Conservation (phyloP, 345 rosid genomes). For the Salix exigua region DNA sequence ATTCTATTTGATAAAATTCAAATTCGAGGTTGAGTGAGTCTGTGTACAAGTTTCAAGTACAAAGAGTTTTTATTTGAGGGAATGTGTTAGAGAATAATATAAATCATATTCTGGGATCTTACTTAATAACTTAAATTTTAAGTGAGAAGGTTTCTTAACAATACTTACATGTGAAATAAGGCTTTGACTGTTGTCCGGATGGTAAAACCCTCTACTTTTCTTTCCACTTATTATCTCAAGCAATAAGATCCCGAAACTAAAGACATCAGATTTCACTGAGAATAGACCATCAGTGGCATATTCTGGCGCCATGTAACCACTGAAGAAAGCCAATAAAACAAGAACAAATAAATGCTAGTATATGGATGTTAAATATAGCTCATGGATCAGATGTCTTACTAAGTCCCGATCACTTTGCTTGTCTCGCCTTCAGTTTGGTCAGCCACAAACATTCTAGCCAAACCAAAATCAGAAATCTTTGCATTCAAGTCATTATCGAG, state of each 20-base stretch:
- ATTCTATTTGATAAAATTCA: no score
- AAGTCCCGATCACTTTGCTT: slow-evolving; percentile 16
- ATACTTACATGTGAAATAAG: slow-evolving; percentile 3
- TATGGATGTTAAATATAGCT: no score
- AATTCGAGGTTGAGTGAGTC: no score
- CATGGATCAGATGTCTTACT: neutral
- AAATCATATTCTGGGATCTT: no score
- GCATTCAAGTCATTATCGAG: slow-evolving; percentile 21
- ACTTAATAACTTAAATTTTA: no score
- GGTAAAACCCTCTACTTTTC: slow-evolving; percentile 5
- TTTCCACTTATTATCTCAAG: slow-evolving; percentile 9
- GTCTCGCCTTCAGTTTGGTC: slow-evolving; percentile 23
- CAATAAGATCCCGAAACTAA: slow-evolving; percentile 5
- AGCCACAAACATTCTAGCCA: slow-evolving; percentile 17
- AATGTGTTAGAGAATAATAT: no score
- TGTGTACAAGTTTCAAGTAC: no score
- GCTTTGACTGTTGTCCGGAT: neutral
- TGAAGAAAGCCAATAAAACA: neutral
- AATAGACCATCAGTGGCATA: slow-evolving; percentile 12
- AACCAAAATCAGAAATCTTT: slow-evolving; percentile 23
- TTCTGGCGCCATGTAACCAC: slow-evolving; percentile 19
- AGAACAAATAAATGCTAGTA: neutral
- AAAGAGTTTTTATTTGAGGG: no score
- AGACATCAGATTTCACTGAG: slow-evolving; percentile 17
- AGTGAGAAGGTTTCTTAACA: neutral